Conservation (phyloP, 371 early-diverging fungal genomes). For the Batkoa obscura region DNA sequence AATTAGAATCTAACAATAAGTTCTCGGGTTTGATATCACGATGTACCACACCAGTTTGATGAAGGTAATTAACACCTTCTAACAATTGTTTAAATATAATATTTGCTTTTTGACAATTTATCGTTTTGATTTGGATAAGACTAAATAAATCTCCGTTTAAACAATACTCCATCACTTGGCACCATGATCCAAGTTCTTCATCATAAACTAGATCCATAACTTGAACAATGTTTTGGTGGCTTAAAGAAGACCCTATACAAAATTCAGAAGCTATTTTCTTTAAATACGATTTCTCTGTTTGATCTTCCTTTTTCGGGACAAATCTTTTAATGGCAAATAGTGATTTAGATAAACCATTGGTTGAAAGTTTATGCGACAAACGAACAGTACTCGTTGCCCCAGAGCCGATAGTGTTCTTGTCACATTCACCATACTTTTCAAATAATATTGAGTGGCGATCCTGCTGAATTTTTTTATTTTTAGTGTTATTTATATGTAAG, state of each 20-base stretch:
- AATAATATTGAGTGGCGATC: too few relatives aligned
- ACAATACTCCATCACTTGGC: conserved; percentile 52
- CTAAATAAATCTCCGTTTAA: conserved; percentile 36
- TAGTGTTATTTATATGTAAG: too few relatives aligned
- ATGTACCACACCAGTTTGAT: conserved; percentile 36
- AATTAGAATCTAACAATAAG: conserved; percentile 49
- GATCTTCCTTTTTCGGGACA: conserved; percentile 23
- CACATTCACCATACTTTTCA: conserved; percentile 63
- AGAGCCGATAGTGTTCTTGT: conserved; percentile 57
- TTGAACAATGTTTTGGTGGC: conserved; percentile 45
- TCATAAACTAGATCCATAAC: conserved; percentile 52
- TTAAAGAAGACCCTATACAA: conserved; percentile 43
- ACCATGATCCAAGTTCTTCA: conserved; percentile 29
- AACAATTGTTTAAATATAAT: conserved; percentile 29
- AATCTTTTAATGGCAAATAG: conserved; percentile 29
- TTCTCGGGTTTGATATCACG: conserved; percentile 67
- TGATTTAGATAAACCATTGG: conserved; percentile 20
- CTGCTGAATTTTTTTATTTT: too few relatives aligned
- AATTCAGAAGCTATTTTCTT: conserved; percentile 50
- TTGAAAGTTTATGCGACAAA: conserved; percentile 39
- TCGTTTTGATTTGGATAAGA: conserved; percentile 22
- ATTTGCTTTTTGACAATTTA: conserved; percentile 20
- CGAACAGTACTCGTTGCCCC: conserved; percentile 85
- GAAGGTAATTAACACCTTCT: conserved; percentile 26
- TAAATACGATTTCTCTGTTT: conserved; percentile 34